Percentiles rank a stretch among this genome's conserved stretches.
These are phyloP conservation scores for Rhizoctonia solani DNA, from an alignment of 1,284 basidiomycete genomes.

Conservation along the genomic window DNA sequence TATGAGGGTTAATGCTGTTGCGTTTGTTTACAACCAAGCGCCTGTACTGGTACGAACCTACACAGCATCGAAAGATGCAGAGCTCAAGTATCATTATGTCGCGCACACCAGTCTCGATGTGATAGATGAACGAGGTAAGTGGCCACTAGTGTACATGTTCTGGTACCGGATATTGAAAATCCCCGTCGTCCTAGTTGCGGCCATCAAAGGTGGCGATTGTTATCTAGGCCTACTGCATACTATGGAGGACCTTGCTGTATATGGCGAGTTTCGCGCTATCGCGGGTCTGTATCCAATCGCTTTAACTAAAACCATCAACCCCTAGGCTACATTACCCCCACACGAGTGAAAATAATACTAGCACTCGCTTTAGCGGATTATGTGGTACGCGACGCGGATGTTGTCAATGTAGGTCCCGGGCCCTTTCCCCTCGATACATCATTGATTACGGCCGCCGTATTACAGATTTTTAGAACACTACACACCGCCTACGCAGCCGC, in stretches of 20 bases:
- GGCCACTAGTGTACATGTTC: not conserved
- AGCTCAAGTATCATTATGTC: slow-evolving; percentile 40
- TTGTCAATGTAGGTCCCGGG: slow-evolving; percentile 58
- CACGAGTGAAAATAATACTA: slow-evolving; percentile 78
- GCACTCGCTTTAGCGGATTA: slow-evolving; percentile 75
- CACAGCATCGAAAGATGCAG: slow-evolving; percentile 28
- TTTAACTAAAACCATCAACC: not conserved
- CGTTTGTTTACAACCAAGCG: slow-evolving; percentile 35
- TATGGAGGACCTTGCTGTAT: slow-evolving; percentile 81
- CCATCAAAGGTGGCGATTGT: slow-evolving; percentile 65
- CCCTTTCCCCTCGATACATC: slow-evolving; percentile 12
- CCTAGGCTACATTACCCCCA: slow-evolving; percentile 69
- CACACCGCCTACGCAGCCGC: slow-evolving; percentile 79
- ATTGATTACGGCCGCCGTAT: not conserved
- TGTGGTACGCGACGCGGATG: slow-evolving; percentile 73
- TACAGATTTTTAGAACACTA: slow-evolving; percentile 77
- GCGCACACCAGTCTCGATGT: slow-evolving; percentile 39
- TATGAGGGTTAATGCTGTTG: slow-evolving; percentile 37
- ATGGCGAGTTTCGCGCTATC: slow-evolving; percentile 48
- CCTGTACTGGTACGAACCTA: slow-evolving; percentile 39
- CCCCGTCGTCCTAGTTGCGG: slow-evolving; percentile 43
- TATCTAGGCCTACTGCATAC: slow-evolving; percentile 77
- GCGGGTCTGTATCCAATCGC: not conserved
- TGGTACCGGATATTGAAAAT: not conserved
- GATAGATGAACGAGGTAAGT: slow-evolving; percentile 39